A percentile compares a stretch with the other conserved stretches of the same genome.
Conservation (phyloP, 441 rosid genomes). For the Gossypium schwendimanii region DNA sequence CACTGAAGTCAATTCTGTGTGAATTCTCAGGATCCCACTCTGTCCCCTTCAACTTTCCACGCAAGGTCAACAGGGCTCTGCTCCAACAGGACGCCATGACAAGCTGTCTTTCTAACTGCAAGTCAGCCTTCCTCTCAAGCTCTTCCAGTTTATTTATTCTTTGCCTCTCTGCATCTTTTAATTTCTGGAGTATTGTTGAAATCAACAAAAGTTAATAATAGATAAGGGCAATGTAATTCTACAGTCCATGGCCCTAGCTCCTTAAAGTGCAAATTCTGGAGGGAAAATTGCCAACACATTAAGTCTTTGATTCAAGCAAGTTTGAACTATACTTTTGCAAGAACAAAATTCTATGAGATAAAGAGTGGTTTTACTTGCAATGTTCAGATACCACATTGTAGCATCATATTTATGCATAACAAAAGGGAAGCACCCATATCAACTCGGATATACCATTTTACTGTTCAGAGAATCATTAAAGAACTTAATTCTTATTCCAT, state of each 20-base stretch:
- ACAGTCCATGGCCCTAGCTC: neutral
- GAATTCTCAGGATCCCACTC: slow-evolving; percentile 89
- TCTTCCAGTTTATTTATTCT: slow-evolving; percentile 66
- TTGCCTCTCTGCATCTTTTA: slow-evolving; percentile 62
- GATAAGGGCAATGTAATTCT: neutral
- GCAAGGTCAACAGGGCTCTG: slow-evolving; percentile 56
- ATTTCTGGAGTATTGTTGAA: slow-evolving; percentile 34
- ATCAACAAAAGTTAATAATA: neutral
- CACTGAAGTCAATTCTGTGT: slow-evolving; percentile 69
- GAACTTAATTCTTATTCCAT: neutral
- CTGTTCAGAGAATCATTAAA: neutral
- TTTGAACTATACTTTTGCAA: neutral
- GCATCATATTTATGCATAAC: neutral
- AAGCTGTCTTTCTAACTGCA: slow-evolving; percentile 87
- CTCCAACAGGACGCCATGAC: slow-evolving; percentile 89
- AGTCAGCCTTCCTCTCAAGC: slow-evolving; percentile 62
- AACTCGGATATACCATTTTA: neutral
- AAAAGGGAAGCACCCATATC: neutral
- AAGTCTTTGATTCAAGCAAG: neutral
- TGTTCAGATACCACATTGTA: neutral
- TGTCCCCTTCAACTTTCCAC: slow-evolving; percentile 79
- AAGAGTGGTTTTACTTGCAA: neutral
- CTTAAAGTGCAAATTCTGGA: neutral
- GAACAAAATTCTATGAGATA: neutral
- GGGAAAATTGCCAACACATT: neutral